A percentile compares a stretch with the other conserved stretches of the same genome.
phyloP scores from a whole-genome alignment of 148 eudicot genomes.

The Talinum fruticosum region DNA sequence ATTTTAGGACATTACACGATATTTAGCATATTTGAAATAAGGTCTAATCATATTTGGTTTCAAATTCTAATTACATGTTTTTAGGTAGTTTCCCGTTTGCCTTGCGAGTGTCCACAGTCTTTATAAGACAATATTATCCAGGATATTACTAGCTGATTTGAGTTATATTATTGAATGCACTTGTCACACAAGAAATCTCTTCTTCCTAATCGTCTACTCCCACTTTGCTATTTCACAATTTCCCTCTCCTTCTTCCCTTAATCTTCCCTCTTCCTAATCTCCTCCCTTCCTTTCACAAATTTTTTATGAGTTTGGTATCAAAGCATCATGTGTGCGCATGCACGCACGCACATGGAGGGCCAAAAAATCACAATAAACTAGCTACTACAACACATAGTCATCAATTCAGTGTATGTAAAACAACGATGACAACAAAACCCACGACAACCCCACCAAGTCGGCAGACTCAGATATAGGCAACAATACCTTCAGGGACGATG shows the following conservation, averaged over 20 bases:
- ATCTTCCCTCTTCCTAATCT: not conserved
- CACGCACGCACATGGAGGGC: too few relatives aligned
- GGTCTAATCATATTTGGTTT: too few relatives aligned
- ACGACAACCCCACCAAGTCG: too few relatives aligned
- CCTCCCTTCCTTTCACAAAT: not conserved
- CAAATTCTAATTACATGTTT: too few relatives aligned
- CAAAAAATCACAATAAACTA: not conserved
- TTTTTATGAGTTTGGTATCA: not conserved
- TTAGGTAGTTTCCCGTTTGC: not conserved
- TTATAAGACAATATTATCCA: not conserved
- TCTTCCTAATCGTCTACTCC: not conserved
- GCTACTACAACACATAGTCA: not conserved
- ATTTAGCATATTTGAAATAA: too few relatives aligned
- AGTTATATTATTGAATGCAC: not conserved
- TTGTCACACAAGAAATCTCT: not conserved
- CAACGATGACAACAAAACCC: not conserved
- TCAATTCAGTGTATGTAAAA: not conserved
- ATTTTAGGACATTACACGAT: too few relatives aligned
- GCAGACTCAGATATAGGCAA: too few relatives aligned
- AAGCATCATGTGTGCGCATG: too few relatives aligned
- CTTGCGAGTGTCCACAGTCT: not conserved
- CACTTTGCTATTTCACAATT: not conserved
- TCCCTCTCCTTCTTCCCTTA: not conserved
- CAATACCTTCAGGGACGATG: not conserved
- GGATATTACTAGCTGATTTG: not conserved